Evolutionary conservation across 2,329 filamentous ascomycete genomes (phyloP).

Genomic region (Neofusicoccum laricinum): DNA sequence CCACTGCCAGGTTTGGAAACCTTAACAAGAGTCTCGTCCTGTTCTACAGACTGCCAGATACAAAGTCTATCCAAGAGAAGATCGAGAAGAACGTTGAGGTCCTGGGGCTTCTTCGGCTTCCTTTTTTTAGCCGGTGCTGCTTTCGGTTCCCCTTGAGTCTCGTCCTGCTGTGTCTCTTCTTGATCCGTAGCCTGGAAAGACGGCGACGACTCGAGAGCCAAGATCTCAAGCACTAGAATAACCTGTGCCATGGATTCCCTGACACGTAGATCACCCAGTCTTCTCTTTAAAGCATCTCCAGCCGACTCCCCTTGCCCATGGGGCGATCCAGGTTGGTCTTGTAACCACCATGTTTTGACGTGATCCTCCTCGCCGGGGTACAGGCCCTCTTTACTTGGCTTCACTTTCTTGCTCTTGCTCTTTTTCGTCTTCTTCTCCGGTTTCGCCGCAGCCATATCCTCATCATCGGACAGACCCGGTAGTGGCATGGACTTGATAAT

Average conservation of each 20-base stretch:
- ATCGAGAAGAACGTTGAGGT: constrained; percentile 65
- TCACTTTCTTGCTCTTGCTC: constrained; percentile 62
- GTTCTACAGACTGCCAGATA: constrained; percentile 77
- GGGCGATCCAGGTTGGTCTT: constrained; percentile 19
- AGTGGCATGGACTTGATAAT: constrained; percentile 59
- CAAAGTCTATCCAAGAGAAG: constrained; percentile 73
- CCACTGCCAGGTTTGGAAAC: constrained; percentile 22
- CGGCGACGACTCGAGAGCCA: constrained; percentile 61
- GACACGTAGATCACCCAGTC: constrained; percentile 64
- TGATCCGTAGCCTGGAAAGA: constrained; percentile 32
- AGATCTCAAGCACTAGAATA: constrained; percentile 73
- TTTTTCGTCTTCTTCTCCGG: constrained; percentile 44
- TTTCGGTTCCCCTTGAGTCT: constrained; percentile 19
- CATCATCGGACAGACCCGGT: constrained; percentile 41
- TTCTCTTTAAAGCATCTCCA: constrained; percentile 59
- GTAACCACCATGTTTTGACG: constrained; percentile 69
- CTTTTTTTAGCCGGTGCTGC: constrained; percentile 34
- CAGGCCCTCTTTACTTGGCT: constrained; percentile 65
- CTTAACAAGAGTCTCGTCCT: constrained; percentile 47
- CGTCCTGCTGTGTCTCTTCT: constrained; percentile 18
- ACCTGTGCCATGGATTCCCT: constrained; percentile 79
- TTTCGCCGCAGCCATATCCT: constrained; percentile 29
- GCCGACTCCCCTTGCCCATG: constrained; percentile 29
- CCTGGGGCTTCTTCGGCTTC: constrained; percentile 60
- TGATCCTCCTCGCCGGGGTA: constrained; percentile 65